Evolutionary conservation across 306 rosid species (phyloP).

Genomic region (Trifolium dubium): DNA sequence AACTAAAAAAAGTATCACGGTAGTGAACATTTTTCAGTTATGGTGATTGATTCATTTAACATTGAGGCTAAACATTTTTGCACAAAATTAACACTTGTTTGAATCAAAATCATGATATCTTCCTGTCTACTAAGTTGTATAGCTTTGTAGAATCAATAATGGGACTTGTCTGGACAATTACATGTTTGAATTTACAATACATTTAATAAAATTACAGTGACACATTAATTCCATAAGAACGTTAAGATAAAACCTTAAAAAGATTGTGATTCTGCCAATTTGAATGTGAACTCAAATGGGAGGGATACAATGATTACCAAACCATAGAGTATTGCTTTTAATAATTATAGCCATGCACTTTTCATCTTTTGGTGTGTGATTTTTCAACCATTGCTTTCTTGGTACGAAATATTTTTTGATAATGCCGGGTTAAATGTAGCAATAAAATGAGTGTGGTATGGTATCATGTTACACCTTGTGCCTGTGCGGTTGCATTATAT

Average conservation of each 20-base stretch:
- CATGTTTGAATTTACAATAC: too few species aligned
- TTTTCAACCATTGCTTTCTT: slow-evolving; percentile 62
- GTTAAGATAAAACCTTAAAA: not conserved
- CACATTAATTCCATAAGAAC: not conserved
- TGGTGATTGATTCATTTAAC: too few species aligned
- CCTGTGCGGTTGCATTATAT: slow-evolving; percentile 43
- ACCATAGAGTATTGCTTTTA: slow-evolving; percentile 23
- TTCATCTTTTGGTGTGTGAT: slow-evolving; percentile 30
- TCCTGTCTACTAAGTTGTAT: not conserved
- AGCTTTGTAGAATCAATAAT: too few species aligned
- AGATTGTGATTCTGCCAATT: not conserved
- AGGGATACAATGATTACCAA: slow-evolving; percentile 55
- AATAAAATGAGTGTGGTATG: slow-evolving; percentile 14
- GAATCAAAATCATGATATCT: not conserved
- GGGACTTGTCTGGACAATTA: too few species aligned
- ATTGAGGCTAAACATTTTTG: too few species aligned
- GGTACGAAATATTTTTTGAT: slow-evolving; percentile 44
- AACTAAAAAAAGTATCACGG: too few species aligned
- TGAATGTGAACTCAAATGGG: slow-evolving; percentile 22
- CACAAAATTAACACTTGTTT: too few species aligned
- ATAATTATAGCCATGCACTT: slow-evolving; percentile 28
- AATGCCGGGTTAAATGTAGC: slow-evolving; percentile 18
- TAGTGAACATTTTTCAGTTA: too few species aligned
- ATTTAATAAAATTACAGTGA: too few species aligned
- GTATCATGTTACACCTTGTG: not conserved